Conservation (phyloP, 140 eudicot genomes). For the Anethum foeniculum region DNA sequence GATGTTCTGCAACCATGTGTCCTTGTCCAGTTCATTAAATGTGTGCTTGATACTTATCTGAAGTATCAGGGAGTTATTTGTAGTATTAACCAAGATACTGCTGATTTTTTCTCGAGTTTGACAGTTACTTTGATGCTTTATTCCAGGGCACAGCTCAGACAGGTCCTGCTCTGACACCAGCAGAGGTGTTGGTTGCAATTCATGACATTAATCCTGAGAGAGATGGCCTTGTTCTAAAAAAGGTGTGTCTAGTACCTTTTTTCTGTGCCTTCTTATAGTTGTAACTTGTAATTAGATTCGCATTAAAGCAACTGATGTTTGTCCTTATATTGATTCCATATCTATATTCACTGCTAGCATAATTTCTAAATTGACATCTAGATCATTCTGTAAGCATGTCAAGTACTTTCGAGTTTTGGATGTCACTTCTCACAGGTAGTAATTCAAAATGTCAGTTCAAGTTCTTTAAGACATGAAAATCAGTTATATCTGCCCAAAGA, state of each 20-base stretch:
- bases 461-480: neutral
- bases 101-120: neutral
- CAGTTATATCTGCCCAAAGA: neutral
- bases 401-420: neutral
- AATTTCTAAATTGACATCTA: neutral
- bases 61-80: neutral
- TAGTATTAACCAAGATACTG: neutral
- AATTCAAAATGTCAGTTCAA: neutral
- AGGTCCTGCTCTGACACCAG: conserved; percentile 97
- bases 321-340: neutral
- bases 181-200: conserved; percentile 93
- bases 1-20: neutral
- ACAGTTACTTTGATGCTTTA: neutral
- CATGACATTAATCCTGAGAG: conserved; percentile 82
- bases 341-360: neutral
- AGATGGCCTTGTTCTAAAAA: conserved; percentile 83
- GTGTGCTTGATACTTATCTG: neutral
- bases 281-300: neutral
- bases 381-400: neutral
- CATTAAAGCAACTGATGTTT: neutral
- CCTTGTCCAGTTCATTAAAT: neutral
- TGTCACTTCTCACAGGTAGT: neutral
- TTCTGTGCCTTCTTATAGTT: neutral
- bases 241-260: conserved; percentile 36
- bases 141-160: conserved; percentile 92